Evolutionary conservation across 495 filamentous ascomycete species (phyloP).

Genomic region (Podospora bellae-mahoneyi): DNA sequence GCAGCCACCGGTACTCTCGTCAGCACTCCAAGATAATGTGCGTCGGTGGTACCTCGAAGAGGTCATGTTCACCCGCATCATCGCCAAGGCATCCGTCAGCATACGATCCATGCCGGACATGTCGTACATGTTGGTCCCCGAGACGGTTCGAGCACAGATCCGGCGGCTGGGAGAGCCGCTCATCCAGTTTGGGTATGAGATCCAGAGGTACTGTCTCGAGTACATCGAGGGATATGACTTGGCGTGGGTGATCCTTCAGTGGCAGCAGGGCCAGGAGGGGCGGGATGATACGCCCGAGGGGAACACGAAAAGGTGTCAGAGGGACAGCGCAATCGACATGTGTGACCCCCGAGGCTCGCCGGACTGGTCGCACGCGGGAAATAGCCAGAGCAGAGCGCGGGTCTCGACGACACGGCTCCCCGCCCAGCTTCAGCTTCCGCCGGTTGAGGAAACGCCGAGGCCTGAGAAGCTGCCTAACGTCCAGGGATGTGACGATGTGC

Average conservation of each 20-base stretch:
- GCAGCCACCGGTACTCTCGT: not conserved
- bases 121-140: not conserved
- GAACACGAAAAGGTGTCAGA: not conserved
- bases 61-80: not conserved
- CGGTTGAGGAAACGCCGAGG: not conserved
- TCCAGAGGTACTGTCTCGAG: constrained; percentile 19
- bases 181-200: constrained; percentile 17
- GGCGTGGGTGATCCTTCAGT: constrained; percentile 2
- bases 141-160: constrained; percentile 2
- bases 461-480: not conserved
- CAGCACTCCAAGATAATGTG: not conserved
- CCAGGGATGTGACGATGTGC: not conserved
- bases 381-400: constrained; percentile 1
- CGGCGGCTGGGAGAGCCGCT: constrained; percentile 14
- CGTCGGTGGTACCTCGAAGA: constrained; percentile 1
- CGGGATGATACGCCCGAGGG: not conserved
- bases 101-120: not conserved
- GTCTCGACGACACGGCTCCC: not conserved
- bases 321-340: constrained; percentile 15
- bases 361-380: constrained; percentile 8
- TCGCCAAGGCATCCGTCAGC: not conserved
- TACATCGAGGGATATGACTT: constrained; percentile 19
- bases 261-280: constrained; percentile 1
- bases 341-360: not conserved
- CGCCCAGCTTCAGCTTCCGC: constrained; percentile 3